Evolutionary conservation across 1,139 yeast genomes (phyloP), one percentile per base, ranked within the genome.

Genomic region (Debaryomycetaceae sp.): DNA sequence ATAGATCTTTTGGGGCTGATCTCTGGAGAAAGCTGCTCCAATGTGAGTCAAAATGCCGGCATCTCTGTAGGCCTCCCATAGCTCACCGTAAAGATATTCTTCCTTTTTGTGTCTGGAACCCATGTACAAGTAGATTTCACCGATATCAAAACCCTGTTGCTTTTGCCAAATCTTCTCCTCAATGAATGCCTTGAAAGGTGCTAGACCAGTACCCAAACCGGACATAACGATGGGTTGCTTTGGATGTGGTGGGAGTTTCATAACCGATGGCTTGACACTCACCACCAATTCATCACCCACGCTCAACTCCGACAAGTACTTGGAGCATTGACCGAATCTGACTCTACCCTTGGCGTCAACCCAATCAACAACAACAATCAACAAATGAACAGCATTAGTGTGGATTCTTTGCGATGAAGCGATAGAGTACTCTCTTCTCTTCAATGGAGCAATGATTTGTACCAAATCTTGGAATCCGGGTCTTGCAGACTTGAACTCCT

Each of bases 1-100:
- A 68, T 93, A 93, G 53, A 93, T 84, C 78, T 93, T 93, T 64
- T 89, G 80, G 6, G 95, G 89, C 70, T 93, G 99, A 68, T 93
- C 99, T 78, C 99, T 87, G 24, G 97, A 89, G 75, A 93, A 93
- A 2, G 99, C 99, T 33, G 98, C 98, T 56, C 99, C 99, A 55
- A 93, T 84, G 60, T 90, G 96, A 9, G 98, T 93, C 61, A 93
- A 78, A 49, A 93, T 68, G 42, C 97, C 97, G 3, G 97, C 96
- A 59, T 84, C 91, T 69, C 83, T 82, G 68, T 88, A 90, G 22
- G 97, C 97, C 70, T 93, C 98, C 95, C 97, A 93, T 54, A 90
- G 75, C 69, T 93, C 98, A 63, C 99, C 99, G 59, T 91, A 91
- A 60, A 93, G 78, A 61, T 91, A 93, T 67, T 93, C 99, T 68